Base-by-base conservation (phyloP, 768 basidiomycete genomes). In the Russula foetens region DNA sequence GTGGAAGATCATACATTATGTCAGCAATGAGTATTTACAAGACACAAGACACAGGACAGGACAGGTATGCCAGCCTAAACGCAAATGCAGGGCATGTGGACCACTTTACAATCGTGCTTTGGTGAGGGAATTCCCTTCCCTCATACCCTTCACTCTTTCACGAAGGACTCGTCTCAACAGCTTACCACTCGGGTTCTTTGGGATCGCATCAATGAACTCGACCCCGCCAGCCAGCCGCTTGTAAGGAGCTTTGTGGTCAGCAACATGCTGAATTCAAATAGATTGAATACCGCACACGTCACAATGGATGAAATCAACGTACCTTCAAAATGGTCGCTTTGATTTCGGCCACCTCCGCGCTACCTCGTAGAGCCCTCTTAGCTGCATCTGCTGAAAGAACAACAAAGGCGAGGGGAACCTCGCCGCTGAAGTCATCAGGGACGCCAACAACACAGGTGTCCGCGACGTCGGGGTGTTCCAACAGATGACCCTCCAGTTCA, bases 341-440 rank as follows among this genome's bases (percentile, higher is more conserved):
- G 39, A 66, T 46, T 33, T 52, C 49, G 47, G 53, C 45, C 12
- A 47, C 49, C 23, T 60, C 59, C 1, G 35, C 50, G 6, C 24
- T 23, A 28, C 50, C 52, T 24, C 28, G 8, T 38, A 45, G 53
- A 4, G 28, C 53, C 35, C 63, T 55, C 53, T 56, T 61, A 8
- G 59, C 48, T 1, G 59, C 50, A n/a, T 54, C 56, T 21, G 46
- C 38, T 23, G 72, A 75, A 4, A 86, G 75, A 1, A 82, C 83
- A 3, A 88, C 78, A 65, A 82, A 89, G 5, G 86, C 88, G 67
- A 88, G 68, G 0, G 88, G 88, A 7, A 86, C 72, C 68, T 90
- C 88, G 17, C 88, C 88, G 60, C 81, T 83, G 60, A 81, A 88
- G 8, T 87, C 86, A 66, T 90, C 83, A 8, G 80, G 81, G 33